Percentiles rank a stretch among this genome's conserved stretches.
Conservation (phyloP, 345 rosid genomes). For the Moricandia moricandioides region DNA sequence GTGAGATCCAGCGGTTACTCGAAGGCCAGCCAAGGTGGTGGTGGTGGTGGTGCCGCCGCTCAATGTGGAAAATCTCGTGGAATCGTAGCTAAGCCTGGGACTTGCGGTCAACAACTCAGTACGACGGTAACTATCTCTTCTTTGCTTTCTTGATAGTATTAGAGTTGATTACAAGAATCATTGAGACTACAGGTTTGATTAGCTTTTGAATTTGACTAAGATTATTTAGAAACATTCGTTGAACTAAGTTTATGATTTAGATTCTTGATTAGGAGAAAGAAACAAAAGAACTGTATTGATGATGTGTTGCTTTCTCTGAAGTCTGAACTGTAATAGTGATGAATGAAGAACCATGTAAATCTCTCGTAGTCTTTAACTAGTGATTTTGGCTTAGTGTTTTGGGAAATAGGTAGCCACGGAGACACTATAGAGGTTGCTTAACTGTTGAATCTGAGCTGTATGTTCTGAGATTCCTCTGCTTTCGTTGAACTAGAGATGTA, state of each 20-base stretch:
- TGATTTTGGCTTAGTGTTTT: neutral
- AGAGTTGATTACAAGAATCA: neutral
- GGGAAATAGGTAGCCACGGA: neutral
- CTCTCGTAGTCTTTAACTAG: no score
- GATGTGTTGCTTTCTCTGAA: slow-evolving; percentile 10
- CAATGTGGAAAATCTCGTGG: slow-evolving; percentile 39
- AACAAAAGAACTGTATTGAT: slow-evolving; percentile 1
- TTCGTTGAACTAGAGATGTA: neutral
- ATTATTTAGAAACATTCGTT: no score
- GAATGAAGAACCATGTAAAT: neutral
- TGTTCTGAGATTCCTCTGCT: neutral
- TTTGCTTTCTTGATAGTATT: neutral
- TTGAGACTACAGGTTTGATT: neutral
- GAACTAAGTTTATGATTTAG: neutral
- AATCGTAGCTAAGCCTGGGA: slow-evolving; percentile 32
- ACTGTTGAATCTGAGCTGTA: slow-evolving; percentile 10
- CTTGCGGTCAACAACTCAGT: slow-evolving; percentile 41
- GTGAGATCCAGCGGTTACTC: slow-evolving; percentile 66
- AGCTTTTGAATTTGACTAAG: neutral
- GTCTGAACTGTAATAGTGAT: neutral
- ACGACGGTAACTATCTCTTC: slow-evolving; percentile 27
- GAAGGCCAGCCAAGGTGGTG: slow-evolving; percentile 37
- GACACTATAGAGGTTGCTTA: neutral
- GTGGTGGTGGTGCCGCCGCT: slow-evolving; percentile 18
- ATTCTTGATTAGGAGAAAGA: slow-evolving; percentile 8